Evolutionary conservation across 2,329 filamentous ascomycete species (phyloP).

Genomic region (Thermothelomyces thermophilus): DNA sequence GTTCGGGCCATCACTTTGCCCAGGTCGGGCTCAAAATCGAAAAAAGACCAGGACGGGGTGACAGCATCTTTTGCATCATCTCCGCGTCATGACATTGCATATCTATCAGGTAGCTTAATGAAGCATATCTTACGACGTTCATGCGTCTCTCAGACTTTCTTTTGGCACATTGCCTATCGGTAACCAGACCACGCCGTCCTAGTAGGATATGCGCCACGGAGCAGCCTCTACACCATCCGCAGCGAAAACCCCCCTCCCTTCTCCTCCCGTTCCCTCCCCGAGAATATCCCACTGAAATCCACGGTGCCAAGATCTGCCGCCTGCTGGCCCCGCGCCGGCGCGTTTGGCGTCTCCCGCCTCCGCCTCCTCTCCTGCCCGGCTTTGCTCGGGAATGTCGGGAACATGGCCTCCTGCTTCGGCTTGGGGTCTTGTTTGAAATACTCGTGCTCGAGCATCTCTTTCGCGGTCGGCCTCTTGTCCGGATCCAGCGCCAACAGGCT

Average conservation of each 20-base stretch:
- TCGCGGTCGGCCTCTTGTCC: slow-evolving; percentile 59
- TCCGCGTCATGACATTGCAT: slow-evolving; percentile 14
- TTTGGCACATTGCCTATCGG: background rate
- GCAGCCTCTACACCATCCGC: slow-evolving; percentile 45
- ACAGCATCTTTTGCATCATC: slow-evolving; percentile 3
- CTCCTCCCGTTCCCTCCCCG: slow-evolving; percentile 57
- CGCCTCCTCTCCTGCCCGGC: slow-evolving; percentile 82
- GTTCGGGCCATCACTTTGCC: slow-evolving; percentile 1
- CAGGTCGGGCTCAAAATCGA: background rate
- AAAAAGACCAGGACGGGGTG: background rate
- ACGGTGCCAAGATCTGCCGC: slow-evolving; percentile 48
- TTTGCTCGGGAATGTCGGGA: slow-evolving; percentile 94
- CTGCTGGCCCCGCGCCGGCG: slow-evolving; percentile 69
- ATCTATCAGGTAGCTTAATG: slow-evolving; percentile 17
- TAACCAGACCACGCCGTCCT: background rate
- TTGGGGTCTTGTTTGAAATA: slow-evolving; percentile 89
- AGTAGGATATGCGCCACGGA: no score
- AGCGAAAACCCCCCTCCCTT: slow-evolving; percentile 59
- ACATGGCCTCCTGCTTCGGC: slow-evolving; percentile 85
- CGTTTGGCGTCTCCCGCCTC: slow-evolving; percentile 68
- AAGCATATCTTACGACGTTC: slow-evolving; percentile 7
- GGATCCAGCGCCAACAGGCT: slow-evolving; percentile 71
- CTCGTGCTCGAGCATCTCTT: slow-evolving; percentile 66
- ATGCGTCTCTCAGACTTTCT: background rate
- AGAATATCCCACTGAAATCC: slow-evolving; percentile 68